phyloP scores from a whole-genome alignment of 805 yeast species.

The Ascoidea rubescens region DNA sequence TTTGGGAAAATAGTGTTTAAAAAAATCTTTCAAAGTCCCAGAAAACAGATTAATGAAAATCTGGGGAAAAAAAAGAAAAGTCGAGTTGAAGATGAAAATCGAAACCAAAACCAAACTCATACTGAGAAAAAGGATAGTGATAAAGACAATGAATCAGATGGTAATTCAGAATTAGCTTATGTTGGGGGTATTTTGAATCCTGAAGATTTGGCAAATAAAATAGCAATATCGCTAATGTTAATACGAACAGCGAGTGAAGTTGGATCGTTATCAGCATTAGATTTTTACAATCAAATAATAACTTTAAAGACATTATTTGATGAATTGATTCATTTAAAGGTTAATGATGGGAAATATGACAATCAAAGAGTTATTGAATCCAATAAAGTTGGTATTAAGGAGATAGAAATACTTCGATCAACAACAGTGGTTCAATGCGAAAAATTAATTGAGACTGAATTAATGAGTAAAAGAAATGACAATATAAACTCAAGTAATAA shows the following conservation, averaged over 20 bases:
- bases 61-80: not conserved
- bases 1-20: slow-evolving; percentile 3
- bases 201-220: slow-evolving; percentile 2
- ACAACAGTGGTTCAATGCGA: not conserved
- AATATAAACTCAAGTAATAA: no score
- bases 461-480: no score
- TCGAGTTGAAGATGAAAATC: not conserved
- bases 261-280: slow-evolving; percentile 3
- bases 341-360: no score
- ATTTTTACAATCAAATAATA: slow-evolving; percentile 2
- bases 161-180: not conserved
- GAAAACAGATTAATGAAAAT: no score
- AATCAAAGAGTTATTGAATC: not conserved
- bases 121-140: no score
- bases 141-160: not conserved
- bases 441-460: not conserved
- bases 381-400: not conserved
- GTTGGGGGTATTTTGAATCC: no score
- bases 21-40: slow-evolving; percentile 1
- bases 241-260: slow-evolving; percentile 1
- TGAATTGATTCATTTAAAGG: slow-evolving; percentile 1
- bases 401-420: not conserved
- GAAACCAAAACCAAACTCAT: not conserved
- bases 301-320: slow-evolving; percentile 1
- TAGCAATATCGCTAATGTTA: not conserved